A percentile compares a stretch with the other conserved stretches of the same genome.
Conservation (phyloP, 257 asterid species). For the Solanum ahanhuiri region DNA sequence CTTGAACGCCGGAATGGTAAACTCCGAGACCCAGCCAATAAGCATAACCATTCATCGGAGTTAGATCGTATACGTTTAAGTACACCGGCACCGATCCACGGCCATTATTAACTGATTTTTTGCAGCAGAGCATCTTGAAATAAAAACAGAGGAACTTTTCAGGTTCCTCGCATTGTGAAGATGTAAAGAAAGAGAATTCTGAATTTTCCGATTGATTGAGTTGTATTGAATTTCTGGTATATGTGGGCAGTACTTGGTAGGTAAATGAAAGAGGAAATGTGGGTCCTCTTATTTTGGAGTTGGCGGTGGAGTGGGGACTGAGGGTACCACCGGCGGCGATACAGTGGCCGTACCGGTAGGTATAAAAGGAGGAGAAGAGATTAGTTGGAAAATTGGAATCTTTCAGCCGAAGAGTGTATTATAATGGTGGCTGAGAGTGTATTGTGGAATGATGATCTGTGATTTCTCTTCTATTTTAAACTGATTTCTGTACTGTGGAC, state of each 20-base stretch:
- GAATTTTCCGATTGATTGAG: neutral
- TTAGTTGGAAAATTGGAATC: slow-evolving; percentile 37
- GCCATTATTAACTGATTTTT: slow-evolving; percentile 21
- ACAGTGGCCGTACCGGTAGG: slow-evolving; percentile 3
- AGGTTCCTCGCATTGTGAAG: neutral
- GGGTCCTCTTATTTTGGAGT: neutral
- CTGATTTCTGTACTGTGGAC: neutral
- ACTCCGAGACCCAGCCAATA: slow-evolving; percentile 88
- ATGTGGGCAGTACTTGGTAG: neutral
- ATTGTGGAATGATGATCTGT: slow-evolving; percentile 13
- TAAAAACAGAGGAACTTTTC: neutral
- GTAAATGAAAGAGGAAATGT: neutral
- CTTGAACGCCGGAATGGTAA: slow-evolving; percentile 87
- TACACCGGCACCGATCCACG: slow-evolving; percentile 60
- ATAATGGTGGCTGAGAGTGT: neutral
- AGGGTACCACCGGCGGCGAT: slow-evolving; percentile 12
- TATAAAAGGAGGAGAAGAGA: slow-evolving; percentile 9
- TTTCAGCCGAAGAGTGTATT: slow-evolving; percentile 34
- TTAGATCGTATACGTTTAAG: slow-evolving; percentile 71
- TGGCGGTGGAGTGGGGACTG: neutral
- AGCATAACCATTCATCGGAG: slow-evolving; percentile 68
- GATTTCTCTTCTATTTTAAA: neutral
- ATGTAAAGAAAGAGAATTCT: neutral
- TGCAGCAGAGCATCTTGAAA: slow-evolving; percentile 53
- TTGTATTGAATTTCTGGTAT: slow-evolving; percentile 2